Percentiles rank a stretch among this genome's conserved stretches.
Conservation (phyloP, 768 basidiomycete genomes). For the Leccinum obscurum region DNA sequence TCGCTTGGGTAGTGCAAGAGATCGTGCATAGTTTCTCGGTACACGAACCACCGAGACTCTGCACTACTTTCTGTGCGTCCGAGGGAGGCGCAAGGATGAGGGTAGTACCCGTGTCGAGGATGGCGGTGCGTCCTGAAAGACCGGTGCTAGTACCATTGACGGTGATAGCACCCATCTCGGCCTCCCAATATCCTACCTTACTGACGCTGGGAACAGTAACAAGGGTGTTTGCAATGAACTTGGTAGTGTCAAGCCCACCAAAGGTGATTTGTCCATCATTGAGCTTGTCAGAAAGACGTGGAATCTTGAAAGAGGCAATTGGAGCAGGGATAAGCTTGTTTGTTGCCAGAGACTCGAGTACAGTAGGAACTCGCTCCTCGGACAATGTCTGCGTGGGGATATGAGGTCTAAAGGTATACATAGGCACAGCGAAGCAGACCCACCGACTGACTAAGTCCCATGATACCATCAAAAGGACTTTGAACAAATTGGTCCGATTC, state of each 20-base stretch:
- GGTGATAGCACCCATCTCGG: conserved; percentile 53
- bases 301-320: conserved; percentile 79
- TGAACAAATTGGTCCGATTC: conserved; percentile 66
- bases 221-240: conserved; percentile 63
- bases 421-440: conserved; percentile 26
- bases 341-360: conserved; percentile 66
- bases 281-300: conserved; percentile 63
- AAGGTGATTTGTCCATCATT: conserved; percentile 81
- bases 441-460: conserved; percentile 76
- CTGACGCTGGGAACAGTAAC: conserved; percentile 65
- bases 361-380: conserved; percentile 61
- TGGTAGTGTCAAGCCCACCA: conserved; percentile 68
- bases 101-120: conserved; percentile 55
- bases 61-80: conserved; percentile 59
- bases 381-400: conserved; percentile 51
- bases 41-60: conserved; percentile 55
- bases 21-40: conserved; percentile 56
- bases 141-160: conserved; percentile 56
- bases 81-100: conserved; percentile 40
- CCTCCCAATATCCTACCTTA: conserved; percentile 79
- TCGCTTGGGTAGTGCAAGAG: conserved; percentile 71
- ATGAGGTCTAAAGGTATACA: background rate
- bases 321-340: conserved; percentile 57
- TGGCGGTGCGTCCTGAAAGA: conserved; percentile 64
- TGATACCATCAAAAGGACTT: conserved; percentile 67